Evolutionary conservation across 2,329 filamentous ascomycete genomes (phyloP), one percentile per base, ranked within the genome.

Genomic region (Daldinia eschscholtzii): DNA sequence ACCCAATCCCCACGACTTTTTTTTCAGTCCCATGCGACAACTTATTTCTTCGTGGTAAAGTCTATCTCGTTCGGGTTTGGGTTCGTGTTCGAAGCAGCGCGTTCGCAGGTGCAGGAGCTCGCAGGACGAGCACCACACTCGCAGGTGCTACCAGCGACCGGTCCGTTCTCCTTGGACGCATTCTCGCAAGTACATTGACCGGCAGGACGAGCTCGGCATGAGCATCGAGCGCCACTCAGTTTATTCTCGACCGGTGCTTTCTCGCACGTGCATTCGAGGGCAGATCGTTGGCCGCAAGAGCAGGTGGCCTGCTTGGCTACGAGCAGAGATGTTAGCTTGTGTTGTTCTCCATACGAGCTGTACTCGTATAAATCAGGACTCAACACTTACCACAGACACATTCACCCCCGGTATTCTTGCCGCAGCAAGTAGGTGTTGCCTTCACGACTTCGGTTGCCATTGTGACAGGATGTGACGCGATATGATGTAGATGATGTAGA

Each of bases 211-310:
- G 92, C 89, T 74, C 93, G 88, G 85, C 94, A 97, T 50, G 92
- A 94, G 86, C 93, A 97, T 74, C 93, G 87, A 42, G 92, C 86
- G 6, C 93, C 93, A 6, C 84, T 80, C 63, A 93, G 79, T 44
- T 83, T 82, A 85, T 98, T 98, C 86, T 98, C 94, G 15, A 84
- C 81, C 3, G 86, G 72, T 3, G 94, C 87, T 81, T 93, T 94
- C 76, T 89, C 89, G 84, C 95, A 98, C 70, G 85, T 92, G 88
- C 95, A 98, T 80, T 94, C 86, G 56, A 97, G 89, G 57, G 95
- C 95, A 3, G 90, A 88, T 79, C 96, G 88, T 85, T 97, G 90
- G 78, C 95, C 95, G 80, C 95, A 98, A 15, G 93, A 97, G 88
- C 94, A 97, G 67, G 85, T 91, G 7, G 89, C 89, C 81, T 91